Base-by-base conservation (phyloP, 441 rosid species). In the Pelargonium citronellum region DNA sequence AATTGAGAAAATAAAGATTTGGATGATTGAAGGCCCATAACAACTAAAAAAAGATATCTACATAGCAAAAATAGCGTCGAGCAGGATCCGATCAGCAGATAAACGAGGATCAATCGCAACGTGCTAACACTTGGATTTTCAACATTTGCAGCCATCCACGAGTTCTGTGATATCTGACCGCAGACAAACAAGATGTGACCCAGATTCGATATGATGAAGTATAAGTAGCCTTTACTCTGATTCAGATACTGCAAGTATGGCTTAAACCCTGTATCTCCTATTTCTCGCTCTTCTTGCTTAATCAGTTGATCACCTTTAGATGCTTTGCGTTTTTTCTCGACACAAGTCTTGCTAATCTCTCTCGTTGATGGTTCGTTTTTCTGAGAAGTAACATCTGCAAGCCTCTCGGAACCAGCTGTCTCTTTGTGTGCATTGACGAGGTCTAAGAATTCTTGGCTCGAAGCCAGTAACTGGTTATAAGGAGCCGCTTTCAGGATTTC, bases 91-190 rank as follows among this genome's bases (percentile, higher is more conserved):
- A 95, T 87, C 73, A 75, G 10, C 81, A 92, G 76, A 82, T 95
- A 95, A 61, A 92, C 93, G 51, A 69, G 63, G 17, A 92, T 89
- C 84, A 95, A 72, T 74, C 72, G 68, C 82, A 88, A 76, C 20
- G 85, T 79, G 83, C 87, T 87, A 70, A 91, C 86, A 74, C 79
- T 24, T 41, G 97, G 90, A 68, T 91, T 83, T 44, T 92, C 98
- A 19, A 95, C 95, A 73, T 86, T 89, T 17, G 90, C 88, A 70
- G 99, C 99, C 96, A 95, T 85, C 98, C 98, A 92, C 22, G 92
- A 79, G 83, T 91, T 92, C 74, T 95, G 98, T 9, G 73, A 58
- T 79, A 91, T 82, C 86, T 88, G 98, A 62, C 92, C 78, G 64
- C 67, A 65, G 55, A 86, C 84, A 61, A 95, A 87, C 17, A 66